Evolutionary conservation across 768 basidiomycete species (phyloP).

Genomic region (Dentipellis fragilis): DNA sequence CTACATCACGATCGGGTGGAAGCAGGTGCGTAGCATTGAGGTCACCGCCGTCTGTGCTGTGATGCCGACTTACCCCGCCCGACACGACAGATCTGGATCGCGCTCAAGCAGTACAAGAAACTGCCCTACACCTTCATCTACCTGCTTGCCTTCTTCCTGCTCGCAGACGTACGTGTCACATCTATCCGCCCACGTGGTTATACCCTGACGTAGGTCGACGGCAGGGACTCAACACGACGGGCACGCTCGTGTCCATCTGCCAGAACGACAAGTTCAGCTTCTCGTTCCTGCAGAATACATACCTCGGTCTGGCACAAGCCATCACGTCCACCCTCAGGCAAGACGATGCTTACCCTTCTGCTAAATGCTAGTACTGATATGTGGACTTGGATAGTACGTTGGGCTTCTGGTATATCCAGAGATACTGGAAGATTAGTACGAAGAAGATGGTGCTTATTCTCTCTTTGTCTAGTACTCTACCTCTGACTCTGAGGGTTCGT

Average conservation of each 20-base stretch:
- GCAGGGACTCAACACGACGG: constrained; percentile 74
- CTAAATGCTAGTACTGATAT: not conserved
- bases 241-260: constrained; percentile 63
- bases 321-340: constrained; percentile 50
- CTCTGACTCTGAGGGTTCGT: not conserved
- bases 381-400: constrained; percentile 35
- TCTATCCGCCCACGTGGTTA: not conserved
- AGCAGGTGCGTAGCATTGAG: constrained; percentile 40
- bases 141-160: constrained; percentile 65
- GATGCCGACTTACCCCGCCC: not conserved
- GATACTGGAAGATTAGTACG: constrained; percentile 66
- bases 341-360: not conserved
- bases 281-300: constrained; percentile 75
- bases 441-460: constrained; percentile 57
- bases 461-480: not conserved
- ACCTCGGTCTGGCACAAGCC: constrained; percentile 67
- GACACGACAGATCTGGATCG: constrained; percentile 56
- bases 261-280: constrained; percentile 77
- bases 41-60: not conserved
- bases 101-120: constrained; percentile 63
- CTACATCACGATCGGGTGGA: constrained; percentile 81
- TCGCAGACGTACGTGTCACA: constrained; percentile 51
- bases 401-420: constrained; percentile 79
- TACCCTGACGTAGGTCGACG: not conserved
- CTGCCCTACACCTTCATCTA: constrained; percentile 80